phyloP scores from a whole-genome alignment of 176 grass and related monocot species.

The Poa annua region DNA sequence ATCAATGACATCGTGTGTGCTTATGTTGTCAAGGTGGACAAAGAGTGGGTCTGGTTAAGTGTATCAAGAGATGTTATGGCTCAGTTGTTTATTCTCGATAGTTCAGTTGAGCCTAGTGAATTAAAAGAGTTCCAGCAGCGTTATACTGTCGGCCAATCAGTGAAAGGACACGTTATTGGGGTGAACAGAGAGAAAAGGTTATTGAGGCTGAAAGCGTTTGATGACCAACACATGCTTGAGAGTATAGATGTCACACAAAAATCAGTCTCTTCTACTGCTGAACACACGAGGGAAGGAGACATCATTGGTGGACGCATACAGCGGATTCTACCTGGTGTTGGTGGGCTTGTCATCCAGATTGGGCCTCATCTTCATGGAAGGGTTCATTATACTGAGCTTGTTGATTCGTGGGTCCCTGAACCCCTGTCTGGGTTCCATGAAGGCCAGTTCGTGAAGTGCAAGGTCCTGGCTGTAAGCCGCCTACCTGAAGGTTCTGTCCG shows the following conservation, averaged over 20 bases:
- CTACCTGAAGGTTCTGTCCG: slow-evolving; percentile 72
- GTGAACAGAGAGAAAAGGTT: slow-evolving; percentile 77
- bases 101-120: slow-evolving; percentile 70
- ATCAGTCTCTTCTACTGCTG: slow-evolving; percentile 36
- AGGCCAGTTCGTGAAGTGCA: slow-evolving; percentile 95
- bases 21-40: slow-evolving; percentile 86
- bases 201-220: slow-evolving; percentile 63
- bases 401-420: slow-evolving; percentile 72
- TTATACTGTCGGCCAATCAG: slow-evolving; percentile 68
- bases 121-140: slow-evolving; percentile 73
- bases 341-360: slow-evolving; percentile 82
- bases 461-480: slow-evolving; percentile 65
- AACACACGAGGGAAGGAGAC: slow-evolving; percentile 75
- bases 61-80: slow-evolving; percentile 82
- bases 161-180: slow-evolving; percentile 62
- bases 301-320: slow-evolving; percentile 82
- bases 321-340: slow-evolving; percentile 84
- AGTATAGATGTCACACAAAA: slow-evolving; percentile 35
- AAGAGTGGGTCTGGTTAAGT: slow-evolving; percentile 84
- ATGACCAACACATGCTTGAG: slow-evolving; percentile 25
- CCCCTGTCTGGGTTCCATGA: slow-evolving; percentile 72
- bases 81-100: slow-evolving; percentile 87
- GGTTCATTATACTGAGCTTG: slow-evolving; percentile 91
- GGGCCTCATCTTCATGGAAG: slow-evolving; percentile 92
- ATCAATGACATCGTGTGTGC: slow-evolving; percentile 51